Base-by-base conservation (phyloP, 352 stramenopile species). In the Thalassiosira exigua region DNA sequence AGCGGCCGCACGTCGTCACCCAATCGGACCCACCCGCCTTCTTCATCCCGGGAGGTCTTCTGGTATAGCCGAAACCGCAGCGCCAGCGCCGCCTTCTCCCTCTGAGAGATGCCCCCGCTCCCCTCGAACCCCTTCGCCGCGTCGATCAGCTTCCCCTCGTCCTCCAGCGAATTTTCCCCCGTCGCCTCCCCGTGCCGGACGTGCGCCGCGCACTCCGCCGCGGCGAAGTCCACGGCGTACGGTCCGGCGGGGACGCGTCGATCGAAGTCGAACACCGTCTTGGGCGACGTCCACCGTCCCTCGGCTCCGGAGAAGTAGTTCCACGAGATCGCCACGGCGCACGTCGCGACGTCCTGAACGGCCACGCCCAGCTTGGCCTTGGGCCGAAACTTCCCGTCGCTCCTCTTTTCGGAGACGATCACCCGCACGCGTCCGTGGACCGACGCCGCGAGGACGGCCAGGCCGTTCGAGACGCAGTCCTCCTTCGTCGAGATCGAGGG, bases 241-340 rank as follows among this genome's bases (percentile, higher is more conserved):
- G 89, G 89, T 53, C 89, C 89, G 14, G 89, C 89, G 14, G 89
- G 89, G 30, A 94, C 83, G 36, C 89, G 83, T 50, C 87, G 75
- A 86, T 94, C 89, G 80, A 92, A 94, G 41, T 94, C 89, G 76
- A 94, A 94, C 33, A 94, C 85, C 2, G 83, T 81, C 50, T 92
- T 92, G 12, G 87, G 73, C 3, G 78, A 70, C 4, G 64, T 85
- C 86, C 84, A 92, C 26, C 81, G 85, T 21, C 81, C 59, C 32
- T 73, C 27, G 2, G 66, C 36, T 1, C 79, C 82, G 21, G 79
- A 74, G 79, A 86, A 82, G 53, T 92, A 94, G 65, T 91, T 90
- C 53, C 83, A 88, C 17, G 61, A 79, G 2, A 94, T 61, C 17
- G 86, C 86, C 2, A 92, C 80, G 32, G 89, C 89, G 36, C 79